Percentiles rank a stretch among this genome's conserved stretches.
These are phyloP conservation scores for Pholiota conissans DNA, from an alignment of 768 basidiomycete species.

Conservation along the genomic window DNA sequence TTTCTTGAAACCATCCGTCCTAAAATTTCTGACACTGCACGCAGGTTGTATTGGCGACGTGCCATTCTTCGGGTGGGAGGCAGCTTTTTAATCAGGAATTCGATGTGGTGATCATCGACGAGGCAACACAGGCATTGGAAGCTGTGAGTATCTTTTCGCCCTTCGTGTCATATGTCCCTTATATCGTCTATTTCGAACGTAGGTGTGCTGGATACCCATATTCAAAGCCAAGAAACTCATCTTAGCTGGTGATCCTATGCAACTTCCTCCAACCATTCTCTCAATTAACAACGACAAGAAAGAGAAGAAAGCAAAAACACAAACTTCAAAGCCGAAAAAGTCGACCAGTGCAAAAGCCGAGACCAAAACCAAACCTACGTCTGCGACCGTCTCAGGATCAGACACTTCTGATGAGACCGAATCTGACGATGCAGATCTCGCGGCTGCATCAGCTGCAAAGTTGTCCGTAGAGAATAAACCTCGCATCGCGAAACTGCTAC, in stretches of 20 bases:
- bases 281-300: conserved; percentile 50
- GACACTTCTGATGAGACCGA: not conserved
- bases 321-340: conserved; percentile 4
- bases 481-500: conserved; percentile 36
- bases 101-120: conserved; percentile 95
- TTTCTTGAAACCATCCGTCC: not conserved
- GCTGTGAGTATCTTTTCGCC: conserved; percentile 52
- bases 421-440: conserved; percentile 13
- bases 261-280: conserved; percentile 91
- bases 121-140: conserved; percentile 96
- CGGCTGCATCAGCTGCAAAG: conserved; percentile 10
- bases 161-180: not conserved
- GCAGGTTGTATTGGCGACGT: conserved; percentile 88
- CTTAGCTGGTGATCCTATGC: conserved; percentile 93
- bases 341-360: not conserved
- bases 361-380: too few relatives aligned
- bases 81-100: conserved; percentile 79
- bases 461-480: conserved; percentile 17
- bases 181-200: not conserved
- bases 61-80: conserved; percentile 88
- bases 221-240: conserved; percentile 89
- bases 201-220: conserved; percentile 96
- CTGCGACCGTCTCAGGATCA: not conserved
- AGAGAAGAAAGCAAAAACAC: conserved; percentile 8
- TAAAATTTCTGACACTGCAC: not conserved